Evolutionary conservation across 345 rosid species (phyloP).

Genomic region (rapeseed (Brassica napus)): DNA sequence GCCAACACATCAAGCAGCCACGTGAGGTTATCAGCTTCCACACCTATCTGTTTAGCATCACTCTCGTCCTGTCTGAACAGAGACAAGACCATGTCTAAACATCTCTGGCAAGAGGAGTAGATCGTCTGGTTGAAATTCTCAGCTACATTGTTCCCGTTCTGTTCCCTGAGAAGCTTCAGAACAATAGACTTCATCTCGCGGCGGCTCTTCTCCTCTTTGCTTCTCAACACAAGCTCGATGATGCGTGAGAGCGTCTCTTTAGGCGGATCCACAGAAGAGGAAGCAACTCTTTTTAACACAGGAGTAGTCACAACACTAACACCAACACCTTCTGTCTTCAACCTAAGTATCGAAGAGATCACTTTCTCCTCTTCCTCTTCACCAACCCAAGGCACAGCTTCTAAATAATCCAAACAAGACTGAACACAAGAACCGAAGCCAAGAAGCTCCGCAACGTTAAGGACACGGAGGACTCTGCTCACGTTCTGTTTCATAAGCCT

Average conservation of each 20-base stretch:
- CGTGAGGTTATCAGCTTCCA: slow-evolving; percentile 80
- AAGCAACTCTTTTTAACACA: slow-evolving; percentile 75
- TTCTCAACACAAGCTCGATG: slow-evolving; percentile 80
- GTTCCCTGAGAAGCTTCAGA: slow-evolving; percentile 87
- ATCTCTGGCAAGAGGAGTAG: slow-evolving; percentile 64
- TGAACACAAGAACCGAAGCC: slow-evolving; percentile 70
- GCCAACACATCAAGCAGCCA: slow-evolving; percentile 92
- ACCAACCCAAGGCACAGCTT: slow-evolving; percentile 99
- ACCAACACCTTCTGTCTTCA: slow-evolving; percentile 72
- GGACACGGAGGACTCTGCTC: slow-evolving; percentile 76
- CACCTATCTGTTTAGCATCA: slow-evolving; percentile 64
- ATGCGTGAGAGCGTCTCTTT: slow-evolving; percentile 77
- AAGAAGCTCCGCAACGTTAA: slow-evolving; percentile 82
- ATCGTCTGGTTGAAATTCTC: slow-evolving; percentile 69
- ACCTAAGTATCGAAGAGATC: slow-evolving; percentile 64
- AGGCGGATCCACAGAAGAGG: slow-evolving; percentile 55
- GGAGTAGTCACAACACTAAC: slow-evolving; percentile 50
- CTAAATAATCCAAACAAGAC: slow-evolving; percentile 87
- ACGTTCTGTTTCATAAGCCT: slow-evolving; percentile 88
- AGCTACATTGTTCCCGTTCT: slow-evolving; percentile 51
- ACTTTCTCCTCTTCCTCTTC: slow-evolving; percentile 97
- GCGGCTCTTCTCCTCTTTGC: slow-evolving; percentile 89
- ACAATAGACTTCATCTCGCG: slow-evolving; percentile 88
- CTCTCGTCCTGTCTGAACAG: slow-evolving; percentile 65
- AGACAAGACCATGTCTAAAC: slow-evolving; percentile 60